Percentiles rank a stretch among this genome's conserved stretches.
These are phyloP conservation scores for Phytophthora fragariaefolia DNA, from an alignment of 352 stramenopile species.

Conservation along the genomic window DNA sequence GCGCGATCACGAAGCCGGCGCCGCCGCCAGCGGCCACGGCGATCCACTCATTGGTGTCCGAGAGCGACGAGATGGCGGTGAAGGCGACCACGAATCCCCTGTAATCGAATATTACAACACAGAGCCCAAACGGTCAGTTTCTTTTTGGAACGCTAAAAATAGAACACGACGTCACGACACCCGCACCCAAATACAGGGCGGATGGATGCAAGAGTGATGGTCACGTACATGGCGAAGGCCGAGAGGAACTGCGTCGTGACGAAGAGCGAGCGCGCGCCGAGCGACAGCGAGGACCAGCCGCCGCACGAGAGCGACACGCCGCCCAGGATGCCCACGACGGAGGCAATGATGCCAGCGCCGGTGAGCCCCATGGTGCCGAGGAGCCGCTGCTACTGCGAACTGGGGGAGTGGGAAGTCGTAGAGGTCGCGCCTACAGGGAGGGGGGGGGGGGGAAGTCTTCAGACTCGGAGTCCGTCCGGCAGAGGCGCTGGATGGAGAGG, in stretches of 20 bases:
- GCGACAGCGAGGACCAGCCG: conserved; percentile 86
- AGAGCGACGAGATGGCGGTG: conserved; percentile 67
- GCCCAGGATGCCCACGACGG: conserved; percentile 79
- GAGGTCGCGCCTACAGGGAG: too few relatives aligned
- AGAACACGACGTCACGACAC: neutral
- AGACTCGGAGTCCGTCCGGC: conserved; percentile 16
- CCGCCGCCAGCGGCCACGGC: conserved; percentile 65
- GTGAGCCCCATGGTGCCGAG: conserved; percentile 51
- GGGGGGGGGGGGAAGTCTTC: conserved; percentile 3
- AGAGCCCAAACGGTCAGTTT: conserved; percentile 17
- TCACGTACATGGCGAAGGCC: conserved; percentile 82
- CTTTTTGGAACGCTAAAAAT: conserved; percentile 5
- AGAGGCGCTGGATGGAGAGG: conserved; percentile 1
- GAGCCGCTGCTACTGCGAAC: conserved; percentile 25
- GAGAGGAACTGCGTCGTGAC: conserved; percentile 84
- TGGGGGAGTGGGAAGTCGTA: too few relatives aligned
- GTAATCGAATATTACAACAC: conserved; percentile 1
- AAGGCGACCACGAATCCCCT: conserved; percentile 79
- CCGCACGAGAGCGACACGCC: conserved; percentile 86
- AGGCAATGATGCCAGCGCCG: conserved; percentile 72
- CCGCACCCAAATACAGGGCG: neutral
- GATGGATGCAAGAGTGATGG: conserved; percentile 19
- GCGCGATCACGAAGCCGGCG: conserved; percentile 64
- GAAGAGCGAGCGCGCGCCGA: conserved; percentile 86
- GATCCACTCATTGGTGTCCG: conserved; percentile 81